Conservation (phyloP, 176 grass and related monocot species). For the Chloris gayana region DNA sequence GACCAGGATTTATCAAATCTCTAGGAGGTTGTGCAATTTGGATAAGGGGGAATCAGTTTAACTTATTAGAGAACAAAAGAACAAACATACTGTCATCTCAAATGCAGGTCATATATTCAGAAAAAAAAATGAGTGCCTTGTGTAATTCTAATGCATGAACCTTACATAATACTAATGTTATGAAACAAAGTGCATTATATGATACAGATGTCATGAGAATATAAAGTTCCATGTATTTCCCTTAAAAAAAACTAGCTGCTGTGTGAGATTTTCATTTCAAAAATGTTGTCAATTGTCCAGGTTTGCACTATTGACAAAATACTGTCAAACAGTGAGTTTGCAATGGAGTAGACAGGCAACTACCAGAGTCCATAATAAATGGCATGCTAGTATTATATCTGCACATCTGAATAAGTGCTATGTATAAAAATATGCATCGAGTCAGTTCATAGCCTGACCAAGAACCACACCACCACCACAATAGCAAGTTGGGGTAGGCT, state of each 20-base stretch:
- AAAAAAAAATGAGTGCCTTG: background rate
- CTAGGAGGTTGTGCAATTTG: background rate
- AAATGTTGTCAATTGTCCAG: constrained; percentile 6
- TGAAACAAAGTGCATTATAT: too few relatives aligned
- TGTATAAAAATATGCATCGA: constrained; percentile 21
- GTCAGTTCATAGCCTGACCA: background rate
- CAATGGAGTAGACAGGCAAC: background rate
- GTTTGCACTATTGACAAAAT: constrained; percentile 12
- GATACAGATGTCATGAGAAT: too few relatives aligned
- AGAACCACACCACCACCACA: background rate
- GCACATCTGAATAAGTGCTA: background rate
- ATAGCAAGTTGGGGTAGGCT: background rate
- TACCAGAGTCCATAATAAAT: constrained; percentile 17
- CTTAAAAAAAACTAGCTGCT: background rate
- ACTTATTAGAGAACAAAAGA: background rate
- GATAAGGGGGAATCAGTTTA: background rate
- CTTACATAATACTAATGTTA: too few relatives aligned
- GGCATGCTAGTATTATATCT: constrained; percentile 14
- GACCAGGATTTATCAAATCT: constrained; percentile 4
- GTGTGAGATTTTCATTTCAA: constrained; percentile 6
- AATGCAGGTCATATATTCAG: constrained; percentile 7
- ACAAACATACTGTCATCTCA: background rate
- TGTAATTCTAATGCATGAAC: too few relatives aligned
- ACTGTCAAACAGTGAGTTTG: background rate
- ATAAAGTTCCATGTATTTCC: background rate